Evolutionary conservation across 257 asterid species (phyloP).

Genomic region (Haberlea rhodopensis): DNA sequence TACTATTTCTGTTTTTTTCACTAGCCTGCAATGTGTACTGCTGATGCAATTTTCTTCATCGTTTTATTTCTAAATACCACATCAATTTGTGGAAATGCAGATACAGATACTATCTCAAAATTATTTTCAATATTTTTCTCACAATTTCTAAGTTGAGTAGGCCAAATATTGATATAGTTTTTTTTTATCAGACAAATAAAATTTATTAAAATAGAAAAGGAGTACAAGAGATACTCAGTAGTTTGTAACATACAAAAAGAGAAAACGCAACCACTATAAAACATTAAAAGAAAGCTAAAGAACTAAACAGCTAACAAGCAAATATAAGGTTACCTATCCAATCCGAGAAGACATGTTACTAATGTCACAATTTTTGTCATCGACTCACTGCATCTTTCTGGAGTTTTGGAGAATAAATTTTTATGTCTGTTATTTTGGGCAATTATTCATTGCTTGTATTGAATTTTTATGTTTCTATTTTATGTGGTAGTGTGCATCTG

Average conservation of each 20-base stretch:
- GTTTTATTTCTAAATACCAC: not conserved
- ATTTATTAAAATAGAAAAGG: no score
- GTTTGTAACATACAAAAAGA: no score
- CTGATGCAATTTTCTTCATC: constrained; percentile 1
- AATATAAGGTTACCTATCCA: not conserved
- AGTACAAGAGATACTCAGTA: no score
- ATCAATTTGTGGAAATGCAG: no score
- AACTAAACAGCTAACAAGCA: no score
- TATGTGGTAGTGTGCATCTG: constrained; percentile 76
- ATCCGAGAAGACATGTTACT: no score
- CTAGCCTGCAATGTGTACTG: not conserved
- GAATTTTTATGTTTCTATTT: constrained; percentile 13
- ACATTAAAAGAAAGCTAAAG: no score
- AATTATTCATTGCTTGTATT: constrained; percentile 15
- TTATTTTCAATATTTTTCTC: no score
- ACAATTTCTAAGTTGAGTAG: no score
- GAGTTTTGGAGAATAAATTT: constrained; percentile 8
- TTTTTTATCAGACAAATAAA: no score
- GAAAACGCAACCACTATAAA: no score
- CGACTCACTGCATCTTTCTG: constrained; percentile 18
- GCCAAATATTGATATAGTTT: not conserved
- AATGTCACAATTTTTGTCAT: constrained; percentile 6
- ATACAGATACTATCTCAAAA: no score
- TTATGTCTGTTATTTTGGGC: constrained; percentile 15
- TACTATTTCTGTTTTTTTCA: not conserved